Base-by-base conservation (phyloP, 495 filamentous ascomycete species). In the Margaritispora aquatica region DNA sequence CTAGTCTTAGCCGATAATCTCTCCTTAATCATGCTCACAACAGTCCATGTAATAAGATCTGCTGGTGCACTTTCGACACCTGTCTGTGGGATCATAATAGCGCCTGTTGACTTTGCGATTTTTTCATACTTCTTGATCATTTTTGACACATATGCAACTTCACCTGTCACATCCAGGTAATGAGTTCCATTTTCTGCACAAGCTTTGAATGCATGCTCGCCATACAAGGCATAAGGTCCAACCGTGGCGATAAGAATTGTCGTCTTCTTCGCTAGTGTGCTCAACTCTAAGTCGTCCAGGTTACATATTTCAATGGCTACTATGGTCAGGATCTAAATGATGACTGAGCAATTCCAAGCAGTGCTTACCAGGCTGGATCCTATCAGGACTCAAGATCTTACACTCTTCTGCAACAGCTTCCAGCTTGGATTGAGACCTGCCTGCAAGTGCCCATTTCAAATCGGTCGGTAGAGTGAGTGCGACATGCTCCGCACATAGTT, bases 131-230 rank as follows among this genome's bases (percentile, higher is more conserved):
- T 88, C 19, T 84, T 77, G 55, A 97, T 83, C 78, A 96, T 94
- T 23, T 82, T 74, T 58, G 80, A 74, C 24, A 92, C 80, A 83
- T 88, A 98, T 8, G 89, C 88, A 8, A 83, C 81, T 69, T 98
- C 94, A 36, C 92, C 92, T 13, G 93, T 96, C 27, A 83, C 83
- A 74, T 97, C 93, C 46, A 97, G 75, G 69, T 96, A 96, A 70
- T 96, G 92, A 13, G 93, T 96, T 22, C 93, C 92, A 60, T 84
- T 84, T 51, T 83, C 79, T 27, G 89, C 90, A 69, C 93, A 97
- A n/a, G 92, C 92, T 63, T 88, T 86, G 55, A 97, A 84, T 20
- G 92, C 90, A 44, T 81, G 80, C 48, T 87, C 85, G 44, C 93
- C 92, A 65, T 95, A 87, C 27, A 82, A 66, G 66, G 83, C 74